Conservation (phyloP, 2,329 filamentous ascomycete species). For the Macrophomina tecta region DNA sequence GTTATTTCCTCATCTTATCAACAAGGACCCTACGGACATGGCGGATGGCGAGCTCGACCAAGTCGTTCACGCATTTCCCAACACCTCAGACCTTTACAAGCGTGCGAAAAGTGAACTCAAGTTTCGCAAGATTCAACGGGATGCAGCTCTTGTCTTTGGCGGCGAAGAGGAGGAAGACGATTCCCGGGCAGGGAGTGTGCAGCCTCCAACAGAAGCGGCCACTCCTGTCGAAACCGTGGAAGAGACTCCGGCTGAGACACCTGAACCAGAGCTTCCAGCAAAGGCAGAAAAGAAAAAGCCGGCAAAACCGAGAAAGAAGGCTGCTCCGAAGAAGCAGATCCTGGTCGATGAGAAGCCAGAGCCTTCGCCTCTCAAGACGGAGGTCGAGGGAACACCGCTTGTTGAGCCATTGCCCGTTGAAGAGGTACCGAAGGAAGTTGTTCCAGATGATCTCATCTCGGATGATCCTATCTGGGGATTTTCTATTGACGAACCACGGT, state of each 20-base stretch:
- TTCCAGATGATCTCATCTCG: constrained; percentile 34
- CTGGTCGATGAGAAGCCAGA: constrained; percentile 68
- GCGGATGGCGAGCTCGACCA: constrained; percentile 67
- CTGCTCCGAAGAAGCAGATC: constrained; percentile 71
- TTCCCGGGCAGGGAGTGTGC: constrained; percentile 34
- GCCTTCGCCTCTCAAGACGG: constrained; percentile 52
- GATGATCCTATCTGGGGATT: constrained; percentile 56
- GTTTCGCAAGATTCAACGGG: constrained; percentile 80
- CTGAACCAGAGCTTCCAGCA: constrained; percentile 37
- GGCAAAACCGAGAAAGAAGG: constrained; percentile 71
- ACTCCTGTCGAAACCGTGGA: constrained; percentile 49
- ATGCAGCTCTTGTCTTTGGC: constrained; percentile 80
- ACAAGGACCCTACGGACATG: constrained; percentile 72
- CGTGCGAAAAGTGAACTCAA: constrained; percentile 67
- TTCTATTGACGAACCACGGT: constrained; percentile 63
- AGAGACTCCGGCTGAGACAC: constrained; percentile 44
- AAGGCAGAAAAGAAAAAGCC: constrained; percentile 52
- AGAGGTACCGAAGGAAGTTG: constrained; percentile 44
- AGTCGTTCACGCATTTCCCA: constrained; percentile 59
- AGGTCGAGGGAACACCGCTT: constrained; percentile 31
- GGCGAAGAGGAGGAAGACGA: constrained; percentile 63
- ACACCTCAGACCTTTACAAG: constrained; percentile 73
- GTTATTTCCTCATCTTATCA: constrained; percentile 55
- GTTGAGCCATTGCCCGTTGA: constrained; percentile 23
- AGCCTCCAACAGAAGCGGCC: constrained; percentile 56